A percentile compares a stretch with the other conserved stretches of the same genome.
Evolutionary conservation across 768 basidiomycete genomes (phyloP).

Genomic region (Lactifluus hygrophoroides): DNA sequence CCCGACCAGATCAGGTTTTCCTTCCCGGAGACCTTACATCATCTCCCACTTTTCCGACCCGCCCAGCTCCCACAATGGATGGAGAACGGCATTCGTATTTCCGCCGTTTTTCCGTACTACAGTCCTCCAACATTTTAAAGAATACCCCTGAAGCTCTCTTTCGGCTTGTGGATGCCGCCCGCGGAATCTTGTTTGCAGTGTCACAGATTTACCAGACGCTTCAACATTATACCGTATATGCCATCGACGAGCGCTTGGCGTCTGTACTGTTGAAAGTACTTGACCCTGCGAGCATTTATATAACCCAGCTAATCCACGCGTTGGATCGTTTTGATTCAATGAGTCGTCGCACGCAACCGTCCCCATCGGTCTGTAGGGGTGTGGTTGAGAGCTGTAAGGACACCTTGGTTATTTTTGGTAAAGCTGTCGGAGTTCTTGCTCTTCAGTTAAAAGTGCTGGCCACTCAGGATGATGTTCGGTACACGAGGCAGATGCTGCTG

Average conservation of each 20-base stretch:
- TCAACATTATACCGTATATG: slow-evolving; percentile 78
- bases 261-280: slow-evolving; percentile 77
- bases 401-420: slow-evolving; percentile 73
- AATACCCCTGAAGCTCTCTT: slow-evolving; percentile 63
- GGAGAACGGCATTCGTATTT: slow-evolving; percentile 90
- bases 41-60: slow-evolving; percentile 35
- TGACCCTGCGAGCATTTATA: slow-evolving; percentile 73
- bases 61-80: slow-evolving; percentile 52
- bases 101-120: slow-evolving; percentile 76
- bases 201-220: slow-evolving; percentile 87
- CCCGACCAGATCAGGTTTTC: slow-evolving; percentile 23
- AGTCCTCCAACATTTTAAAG: slow-evolving; percentile 48
- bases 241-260: slow-evolving; percentile 74
- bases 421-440: slow-evolving; percentile 76
- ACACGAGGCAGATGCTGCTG: slow-evolving; percentile 76
- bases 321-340: slow-evolving; percentile 87
- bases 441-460: slow-evolving; percentile 75
- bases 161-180: slow-evolving; percentile 74
- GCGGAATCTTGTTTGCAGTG: slow-evolving; percentile 85
- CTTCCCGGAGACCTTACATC: slow-evolving; percentile 28
- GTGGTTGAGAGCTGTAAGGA: slow-evolving; percentile 81
- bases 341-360: slow-evolving; percentile 59
- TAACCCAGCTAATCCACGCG: slow-evolving; percentile 76
- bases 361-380: slow-evolving; percentile 61
- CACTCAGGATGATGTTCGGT: slow-evolving; percentile 73